phyloP scores from a whole-genome alignment of 202 grass and related monocot genomes.

The Saccharum hybrid region DNA sequence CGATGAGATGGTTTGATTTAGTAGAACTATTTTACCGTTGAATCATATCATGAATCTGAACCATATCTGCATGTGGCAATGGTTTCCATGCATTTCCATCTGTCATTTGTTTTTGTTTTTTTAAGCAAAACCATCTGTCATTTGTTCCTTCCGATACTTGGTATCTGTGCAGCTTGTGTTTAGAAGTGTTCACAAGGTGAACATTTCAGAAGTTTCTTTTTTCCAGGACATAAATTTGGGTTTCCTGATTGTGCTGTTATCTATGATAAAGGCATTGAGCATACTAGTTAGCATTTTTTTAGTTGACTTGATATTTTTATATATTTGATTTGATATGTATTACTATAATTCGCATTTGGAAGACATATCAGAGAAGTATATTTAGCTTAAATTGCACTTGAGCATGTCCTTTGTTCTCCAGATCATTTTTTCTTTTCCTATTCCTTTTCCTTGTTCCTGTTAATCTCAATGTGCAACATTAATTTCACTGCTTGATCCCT shows the following conservation, averaged over 20 bases:
- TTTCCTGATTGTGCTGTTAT: conserved; percentile 27
- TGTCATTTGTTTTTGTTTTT: background rate
- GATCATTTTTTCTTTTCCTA: background rate
- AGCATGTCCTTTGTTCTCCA: background rate
- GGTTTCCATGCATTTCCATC: background rate
- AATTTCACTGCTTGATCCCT: conserved; percentile 12
- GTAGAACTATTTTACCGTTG: conserved; percentile 1
- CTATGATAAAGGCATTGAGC: conserved; percentile 15
- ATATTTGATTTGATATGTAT: background rate
- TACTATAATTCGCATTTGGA: background rate
- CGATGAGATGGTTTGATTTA: background rate
- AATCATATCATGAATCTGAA: background rate
- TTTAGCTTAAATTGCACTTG: conserved; percentile 19
- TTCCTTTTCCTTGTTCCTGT: conserved; percentile 7
- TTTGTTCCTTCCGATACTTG: background rate
- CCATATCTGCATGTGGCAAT: background rate
- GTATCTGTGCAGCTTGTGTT: conserved; percentile 4
- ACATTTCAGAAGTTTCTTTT: conserved; percentile 13
- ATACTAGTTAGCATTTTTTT: conserved; percentile 7
- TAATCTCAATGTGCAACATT: background rate
- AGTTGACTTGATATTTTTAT: background rate
- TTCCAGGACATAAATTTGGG: background rate
- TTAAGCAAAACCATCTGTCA: background rate
- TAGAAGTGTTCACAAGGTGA: background rate
- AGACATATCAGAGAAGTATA: background rate